A percentile compares a stretch with the other conserved stretches of the same genome.
These are phyloP conservation scores for Closterium sp. DNA, from an alignment of 139 green algal genomes.

Conservation along the genomic window DNA sequence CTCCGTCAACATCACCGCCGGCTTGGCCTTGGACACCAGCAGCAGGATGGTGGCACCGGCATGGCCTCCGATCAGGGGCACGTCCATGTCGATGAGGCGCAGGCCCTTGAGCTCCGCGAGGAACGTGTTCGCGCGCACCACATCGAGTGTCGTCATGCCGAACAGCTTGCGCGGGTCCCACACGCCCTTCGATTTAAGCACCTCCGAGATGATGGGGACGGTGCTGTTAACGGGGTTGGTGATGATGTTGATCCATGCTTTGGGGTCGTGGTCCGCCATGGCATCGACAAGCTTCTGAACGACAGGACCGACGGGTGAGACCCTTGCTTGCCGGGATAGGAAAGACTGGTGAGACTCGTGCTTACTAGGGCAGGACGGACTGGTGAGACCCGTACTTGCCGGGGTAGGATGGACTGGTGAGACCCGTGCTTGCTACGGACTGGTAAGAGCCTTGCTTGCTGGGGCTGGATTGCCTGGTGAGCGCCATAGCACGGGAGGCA, in stretches of 20 bases:
- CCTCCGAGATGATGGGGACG: slow-evolving; percentile 92
- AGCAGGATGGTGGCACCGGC: slow-evolving; percentile 97
- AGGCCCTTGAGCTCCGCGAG: slow-evolving; percentile 40
- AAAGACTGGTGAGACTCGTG: no score
- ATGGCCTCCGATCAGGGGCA: slow-evolving; percentile 96
- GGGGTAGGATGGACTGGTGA: no score
- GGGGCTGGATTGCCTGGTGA: no score
- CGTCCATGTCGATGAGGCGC: slow-evolving; percentile 55
- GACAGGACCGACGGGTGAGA: no score
- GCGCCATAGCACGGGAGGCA: no score
- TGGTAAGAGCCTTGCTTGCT: no score
- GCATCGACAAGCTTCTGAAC: slow-evolving; percentile 75
- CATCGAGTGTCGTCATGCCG: slow-evolving; percentile 78
- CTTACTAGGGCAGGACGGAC: no score
- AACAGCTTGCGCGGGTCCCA: slow-evolving; percentile 66
- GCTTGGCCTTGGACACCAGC: slow-evolving; percentile 84
- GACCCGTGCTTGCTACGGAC: no score
- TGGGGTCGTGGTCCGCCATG: slow-evolving; percentile 7
- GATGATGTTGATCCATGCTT: slow-evolving; percentile 73
- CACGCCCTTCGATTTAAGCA: slow-evolving; percentile 79
- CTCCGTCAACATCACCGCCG: slow-evolving; percentile 64
- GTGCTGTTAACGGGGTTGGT: slow-evolving; percentile 99
- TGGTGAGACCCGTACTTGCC: no score
- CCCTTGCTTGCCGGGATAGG: no score
- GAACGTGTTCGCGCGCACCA: slow-evolving; percentile 79